Evolutionary conservation across 1,284 basidiomycete species (phyloP), one percentile per base, ranked within the genome.

Genomic region (Caloboletus firmus): DNA sequence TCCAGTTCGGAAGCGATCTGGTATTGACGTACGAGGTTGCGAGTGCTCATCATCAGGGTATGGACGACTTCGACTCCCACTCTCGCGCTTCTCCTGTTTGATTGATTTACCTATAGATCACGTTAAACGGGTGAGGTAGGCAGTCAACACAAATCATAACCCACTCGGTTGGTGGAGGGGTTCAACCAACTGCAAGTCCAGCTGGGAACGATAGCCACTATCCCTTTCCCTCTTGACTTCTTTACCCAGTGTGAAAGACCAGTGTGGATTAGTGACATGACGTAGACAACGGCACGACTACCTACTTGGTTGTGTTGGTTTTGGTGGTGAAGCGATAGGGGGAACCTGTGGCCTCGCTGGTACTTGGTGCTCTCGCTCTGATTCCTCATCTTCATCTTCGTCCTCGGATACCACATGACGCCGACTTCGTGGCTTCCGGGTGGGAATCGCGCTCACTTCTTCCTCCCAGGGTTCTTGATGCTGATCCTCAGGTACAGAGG

Each of bases 71-170:
- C 26, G 26, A 28, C n/a, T 22, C 11, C 7, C 28, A 18, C 17
- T 45, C 22, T 45, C 45, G 18, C 1, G 22, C 30, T 55, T 66
- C 12, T 67, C 67, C 32, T 52, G 52, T 52, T 62, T 69, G 36
- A 62, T 53, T 5, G 43, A 49, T 6, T 34, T 61, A 26, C 43
- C 64, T 69, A 22, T 42, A 20, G 5, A 36, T 31, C 10, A 13
- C 15, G 7, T 50, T 52, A 15, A 51, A 30, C 26, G 12, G 7
- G 26, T 26, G 2, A n/a, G 5, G 15, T 3, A 28, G 24, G 15
- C 24, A 6, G 17, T 9, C 15, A 4, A 13, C 13, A n/a, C 4
- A 13, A 52, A 34, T 6, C n/a, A 6, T 18, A 4, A 51, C 64
- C 41, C 45, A 65, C 64, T 44, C 2, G 5, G 41, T 37, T 26